Evolutionary conservation across 2,329 filamentous ascomycete genomes (phyloP).

Genomic region (Chrysoporthe austroafricana): DNA sequence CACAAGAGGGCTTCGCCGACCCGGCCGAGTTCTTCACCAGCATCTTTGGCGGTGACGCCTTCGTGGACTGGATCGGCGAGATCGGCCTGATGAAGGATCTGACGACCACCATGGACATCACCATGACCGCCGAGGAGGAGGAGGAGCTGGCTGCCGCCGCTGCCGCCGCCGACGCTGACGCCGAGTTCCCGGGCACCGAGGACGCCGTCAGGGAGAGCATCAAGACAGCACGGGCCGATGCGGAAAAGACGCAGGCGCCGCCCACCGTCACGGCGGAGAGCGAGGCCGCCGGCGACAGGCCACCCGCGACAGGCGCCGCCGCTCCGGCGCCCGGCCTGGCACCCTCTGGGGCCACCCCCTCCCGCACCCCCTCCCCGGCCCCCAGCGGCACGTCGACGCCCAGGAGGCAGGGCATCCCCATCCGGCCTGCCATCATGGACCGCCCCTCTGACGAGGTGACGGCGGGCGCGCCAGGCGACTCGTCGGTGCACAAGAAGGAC

Average conservation of each 20-base stretch:
- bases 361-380: constrained; percentile 46
- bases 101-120: constrained; percentile 98
- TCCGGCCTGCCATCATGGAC: constrained; percentile 87
- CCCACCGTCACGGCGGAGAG: constrained; percentile 47
- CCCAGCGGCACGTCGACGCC: constrained; percentile 47
- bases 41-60: constrained; percentile 97
- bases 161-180: constrained; percentile 40
- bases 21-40: constrained; percentile 97
- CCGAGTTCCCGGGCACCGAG: constrained; percentile 60
- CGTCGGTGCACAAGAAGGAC: constrained; percentile 71
- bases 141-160: constrained; percentile 55
- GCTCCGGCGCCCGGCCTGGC: constrained; percentile 39
- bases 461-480: constrained; percentile 66
- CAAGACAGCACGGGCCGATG: constrained; percentile 44
- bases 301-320: constrained; percentile 31
- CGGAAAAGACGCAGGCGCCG: constrained; percentile 37
- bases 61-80: constrained; percentile 95
- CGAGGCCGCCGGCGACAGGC: constrained; percentile 32
- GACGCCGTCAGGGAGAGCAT: constrained; percentile 61
- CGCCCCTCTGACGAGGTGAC: constrained; percentile 78
- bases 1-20: constrained; percentile 90
- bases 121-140: constrained; percentile 78
- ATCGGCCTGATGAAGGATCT: constrained; percentile 98
- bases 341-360: constrained; percentile 43
- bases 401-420: constrained; percentile 61